These are phyloP conservation scores for Amylocystis lapponica DNA, from an alignment of 768 basidiomycete species.

Conservation along the genomic window DNA sequence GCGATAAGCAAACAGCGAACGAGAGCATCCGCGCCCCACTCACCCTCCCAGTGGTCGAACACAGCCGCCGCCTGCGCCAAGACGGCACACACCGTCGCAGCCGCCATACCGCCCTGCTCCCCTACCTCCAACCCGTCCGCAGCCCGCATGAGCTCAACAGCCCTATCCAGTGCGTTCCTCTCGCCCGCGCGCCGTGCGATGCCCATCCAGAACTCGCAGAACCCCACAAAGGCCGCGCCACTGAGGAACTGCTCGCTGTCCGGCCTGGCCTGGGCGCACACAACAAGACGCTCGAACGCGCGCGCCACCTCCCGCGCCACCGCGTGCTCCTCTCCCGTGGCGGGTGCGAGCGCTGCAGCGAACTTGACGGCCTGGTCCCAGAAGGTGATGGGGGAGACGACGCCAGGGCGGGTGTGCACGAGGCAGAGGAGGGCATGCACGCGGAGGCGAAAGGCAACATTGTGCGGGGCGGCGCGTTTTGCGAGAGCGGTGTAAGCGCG, in stretches of 20 bases:
- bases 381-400: constrained; percentile 47
- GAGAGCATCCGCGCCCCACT: neutral
- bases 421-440: constrained; percentile 41
- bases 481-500: constrained; percentile 53
- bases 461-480: constrained; percentile 27
- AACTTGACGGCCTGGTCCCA: constrained; percentile 66
- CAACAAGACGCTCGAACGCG: constrained; percentile 40
- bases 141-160: constrained; percentile 38
- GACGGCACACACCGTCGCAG: constrained; percentile 30
- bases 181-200: no score
- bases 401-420: constrained; percentile 41
- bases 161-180: constrained; percentile 38
- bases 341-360: constrained; percentile 35
- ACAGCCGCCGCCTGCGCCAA: constrained; percentile 41
- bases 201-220: constrained; percentile 69
- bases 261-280: constrained; percentile 29
- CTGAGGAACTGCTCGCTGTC: constrained; percentile 37
- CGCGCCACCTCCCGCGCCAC: constrained; percentile 27
- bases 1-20: neutral
- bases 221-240: constrained; percentile 48
- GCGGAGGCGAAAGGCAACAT: constrained; percentile 30
- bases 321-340: constrained; percentile 3
- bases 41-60: constrained; percentile 29
- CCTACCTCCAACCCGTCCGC: neutral
- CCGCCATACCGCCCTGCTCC: no score